Percentiles rank a stretch among this genome's conserved stretches.
Conservation (phyloP, 208 protist species). For the Leishmania martiniquensis region DNA sequence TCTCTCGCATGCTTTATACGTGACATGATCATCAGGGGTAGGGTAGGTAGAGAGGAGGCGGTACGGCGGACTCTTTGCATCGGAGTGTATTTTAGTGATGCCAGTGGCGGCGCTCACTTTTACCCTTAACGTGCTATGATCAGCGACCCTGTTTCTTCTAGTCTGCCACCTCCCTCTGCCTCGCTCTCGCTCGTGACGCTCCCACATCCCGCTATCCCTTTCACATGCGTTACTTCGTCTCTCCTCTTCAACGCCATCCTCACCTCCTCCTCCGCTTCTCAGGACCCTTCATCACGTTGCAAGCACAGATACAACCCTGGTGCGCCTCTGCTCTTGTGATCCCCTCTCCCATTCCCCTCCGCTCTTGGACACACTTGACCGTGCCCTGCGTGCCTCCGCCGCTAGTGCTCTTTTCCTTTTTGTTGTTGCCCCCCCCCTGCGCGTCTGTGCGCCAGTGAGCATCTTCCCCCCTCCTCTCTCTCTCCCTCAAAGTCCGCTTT, state of each 20-base stretch:
- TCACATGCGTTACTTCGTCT: background rate
- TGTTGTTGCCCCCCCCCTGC: background rate
- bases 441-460: too few relatives aligned
- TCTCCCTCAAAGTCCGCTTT: background rate
- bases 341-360: background rate
- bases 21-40: background rate
- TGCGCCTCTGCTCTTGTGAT: slow-evolving; percentile 14
- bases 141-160: background rate
- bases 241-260: background rate
- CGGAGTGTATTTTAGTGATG: background rate
- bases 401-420: background rate
- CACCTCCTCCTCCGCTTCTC: background rate
- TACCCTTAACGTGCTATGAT: background rate
- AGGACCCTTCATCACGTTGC: background rate
- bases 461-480: background rate
- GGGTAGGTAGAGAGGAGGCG: background rate
- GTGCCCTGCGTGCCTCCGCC: background rate
- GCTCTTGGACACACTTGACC: slow-evolving; percentile 1
- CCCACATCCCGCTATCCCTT: background rate
- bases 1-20: background rate
- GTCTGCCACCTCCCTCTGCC: background rate
- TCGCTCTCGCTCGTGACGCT: background rate
- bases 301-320: background rate
- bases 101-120: background rate
- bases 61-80: background rate